phyloP scores from a whole-genome alignment of 2,329 filamentous ascomycete genomes.

The Madurella mycetomatis region DNA sequence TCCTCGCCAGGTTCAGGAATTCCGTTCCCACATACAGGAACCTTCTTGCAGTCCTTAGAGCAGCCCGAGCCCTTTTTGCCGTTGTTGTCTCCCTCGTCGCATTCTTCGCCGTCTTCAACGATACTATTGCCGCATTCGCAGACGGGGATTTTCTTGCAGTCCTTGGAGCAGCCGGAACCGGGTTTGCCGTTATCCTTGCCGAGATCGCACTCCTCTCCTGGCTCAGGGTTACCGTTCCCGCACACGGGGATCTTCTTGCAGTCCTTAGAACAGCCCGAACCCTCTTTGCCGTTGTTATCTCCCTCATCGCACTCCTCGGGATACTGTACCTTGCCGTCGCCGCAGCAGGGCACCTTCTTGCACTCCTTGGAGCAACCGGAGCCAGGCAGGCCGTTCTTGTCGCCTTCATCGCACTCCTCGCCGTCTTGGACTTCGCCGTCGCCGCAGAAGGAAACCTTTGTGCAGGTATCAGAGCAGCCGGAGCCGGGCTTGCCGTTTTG shows the following conservation, averaged over 20 bases:
- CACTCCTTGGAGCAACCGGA: slow-evolving; percentile 1
- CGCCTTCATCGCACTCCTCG: not conserved
- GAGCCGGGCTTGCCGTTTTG: slow-evolving; percentile 10
- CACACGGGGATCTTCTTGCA: slow-evolving; percentile 10
- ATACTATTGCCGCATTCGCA: slow-evolving; percentile 9
- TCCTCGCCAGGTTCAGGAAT: not conserved
- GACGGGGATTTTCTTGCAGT: not conserved
- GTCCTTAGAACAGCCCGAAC: not conserved
- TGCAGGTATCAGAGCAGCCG: slow-evolving; percentile 6
- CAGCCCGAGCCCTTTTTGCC: too few relatives aligned
- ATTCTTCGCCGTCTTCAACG: slow-evolving; percentile 7
- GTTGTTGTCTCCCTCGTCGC: too few relatives aligned
- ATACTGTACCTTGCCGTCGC: not conserved
- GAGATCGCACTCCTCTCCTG: slow-evolving; percentile 7
- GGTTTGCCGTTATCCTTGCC: slow-evolving; percentile 10
- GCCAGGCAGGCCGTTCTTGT: not conserved
- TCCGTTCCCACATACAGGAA: not conserved
- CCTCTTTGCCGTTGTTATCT: not conserved
- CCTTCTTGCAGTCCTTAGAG: not conserved
- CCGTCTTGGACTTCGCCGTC: not conserved
- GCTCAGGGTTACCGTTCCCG: slow-evolving; percentile 2
- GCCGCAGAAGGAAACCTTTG: not conserved
- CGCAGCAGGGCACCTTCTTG: not conserved
- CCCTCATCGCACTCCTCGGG: slow-evolving; percentile 1
- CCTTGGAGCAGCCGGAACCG: too few relatives aligned